Conservation (phyloP, 2,329 filamentous ascomycete genomes). For the Colletotrichum sp. region DNA sequence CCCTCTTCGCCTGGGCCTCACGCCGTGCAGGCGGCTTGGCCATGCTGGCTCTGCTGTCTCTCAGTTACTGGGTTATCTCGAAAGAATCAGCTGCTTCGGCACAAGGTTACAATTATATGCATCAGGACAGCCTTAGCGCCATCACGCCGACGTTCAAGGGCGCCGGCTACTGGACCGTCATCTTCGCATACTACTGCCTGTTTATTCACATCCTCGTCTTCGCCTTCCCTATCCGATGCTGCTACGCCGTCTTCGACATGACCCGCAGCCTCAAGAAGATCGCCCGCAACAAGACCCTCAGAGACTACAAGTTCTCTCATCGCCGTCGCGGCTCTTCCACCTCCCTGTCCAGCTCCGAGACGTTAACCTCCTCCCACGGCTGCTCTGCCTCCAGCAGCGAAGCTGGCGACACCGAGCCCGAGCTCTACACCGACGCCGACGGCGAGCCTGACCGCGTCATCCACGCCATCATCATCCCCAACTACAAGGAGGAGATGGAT, state of each 20-base stretch:
- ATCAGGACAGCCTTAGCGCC: slow-evolving; percentile 41
- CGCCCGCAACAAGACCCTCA: slow-evolving; percentile 48
- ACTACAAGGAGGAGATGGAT: slow-evolving; percentile 76
- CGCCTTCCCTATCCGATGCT: slow-evolving; percentile 66
- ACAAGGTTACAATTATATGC: slow-evolving; percentile 48
- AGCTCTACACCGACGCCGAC: slow-evolving; percentile 50
- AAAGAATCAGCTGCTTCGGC: slow-evolving; percentile 50
- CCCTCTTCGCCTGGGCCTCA: slow-evolving; percentile 58
- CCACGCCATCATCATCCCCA: slow-evolving; percentile 73
- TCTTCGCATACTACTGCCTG: slow-evolving; percentile 70
- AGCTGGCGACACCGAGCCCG: slow-evolving; percentile 54
- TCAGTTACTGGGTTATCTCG: slow-evolving; percentile 62
- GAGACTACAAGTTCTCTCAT: slow-evolving; percentile 51
- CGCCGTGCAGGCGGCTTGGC: slow-evolving; percentile 60
- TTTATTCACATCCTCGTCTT: slow-evolving; percentile 69
- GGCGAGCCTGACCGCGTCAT: slow-evolving; percentile 53
- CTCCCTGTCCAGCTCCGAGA: slow-evolving; percentile 62
- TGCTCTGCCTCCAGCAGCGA: slow-evolving; percentile 55
- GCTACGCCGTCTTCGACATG: slow-evolving; percentile 65
- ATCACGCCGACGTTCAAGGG: slow-evolving; percentile 38
- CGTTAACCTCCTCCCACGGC: slow-evolving; percentile 52
- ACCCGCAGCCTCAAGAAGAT: slow-evolving; percentile 54
- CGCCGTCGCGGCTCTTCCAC: slow-evolving; percentile 58
- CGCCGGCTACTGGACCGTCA: slow-evolving; percentile 53
- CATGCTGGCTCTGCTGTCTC: slow-evolving; percentile 52